Evolutionary conservation across 1,284 basidiomycete genomes (phyloP), one percentile per base, ranked within the genome.

Genomic region (Agaricales sp.): DNA sequence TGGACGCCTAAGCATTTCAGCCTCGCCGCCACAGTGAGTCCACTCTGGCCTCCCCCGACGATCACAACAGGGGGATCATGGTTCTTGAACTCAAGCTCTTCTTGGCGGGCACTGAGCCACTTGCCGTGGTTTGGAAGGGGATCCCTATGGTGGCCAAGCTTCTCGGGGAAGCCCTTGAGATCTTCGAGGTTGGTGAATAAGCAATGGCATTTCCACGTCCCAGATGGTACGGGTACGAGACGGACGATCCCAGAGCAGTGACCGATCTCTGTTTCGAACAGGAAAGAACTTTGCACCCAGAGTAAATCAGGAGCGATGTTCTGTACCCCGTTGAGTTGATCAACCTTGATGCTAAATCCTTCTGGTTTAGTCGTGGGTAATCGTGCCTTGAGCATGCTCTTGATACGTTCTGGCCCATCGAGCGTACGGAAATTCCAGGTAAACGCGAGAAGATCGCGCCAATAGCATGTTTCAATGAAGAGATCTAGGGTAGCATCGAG

Each of bases 391-490:
- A 78, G 66, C 58, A 79, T 72, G 45, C 61, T 58, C 24, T 52
- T 56, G 49, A 81, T 71, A 18, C 59, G 58, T 2, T 54, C 43
- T 23, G 48, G 56, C 22, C 72, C 71, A 48, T 71, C 67, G 59
- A 83, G 77, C 2, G 78, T 80, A 45, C 78, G 75, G 55, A 81
- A 76, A 53, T 77, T 70, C 76, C 77, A 81, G 13, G 80, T 80
- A 46, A 82, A 63, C 1, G 75, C 67, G 47, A 81, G 71, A 54
- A 75, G 68, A 57, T 83, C 80, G 23, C 79, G 69, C 78, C 78
- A 83, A 59, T 71, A 73, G 14, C 66, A 66, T 50, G 69, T 68
- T 4, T 67, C 65, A n/a, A 68, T 54, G 49, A 78, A 62, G 44
- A 72, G 52, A 18, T 57, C 54, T 2, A 59, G 30, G 11, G 62